Evolutionary conservation across 2,329 filamentous ascomycete genomes (phyloP), one percentile per base, ranked within the genome.

Genomic region (Diaporthe capsici): DNA sequence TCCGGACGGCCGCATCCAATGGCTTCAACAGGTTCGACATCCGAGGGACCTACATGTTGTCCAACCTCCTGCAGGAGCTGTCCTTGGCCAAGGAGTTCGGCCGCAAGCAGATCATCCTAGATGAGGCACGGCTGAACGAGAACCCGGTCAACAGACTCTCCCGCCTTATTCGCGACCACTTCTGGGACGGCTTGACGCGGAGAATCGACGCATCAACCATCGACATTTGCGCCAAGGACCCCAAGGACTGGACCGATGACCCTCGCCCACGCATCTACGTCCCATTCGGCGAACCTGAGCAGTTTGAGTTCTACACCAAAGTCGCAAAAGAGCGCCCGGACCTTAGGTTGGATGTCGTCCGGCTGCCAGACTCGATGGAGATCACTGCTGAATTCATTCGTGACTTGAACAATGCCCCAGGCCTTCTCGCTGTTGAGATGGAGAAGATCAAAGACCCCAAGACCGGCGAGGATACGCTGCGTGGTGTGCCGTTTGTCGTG

Each of bases 21-120:
- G 96, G 96, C 57, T 92, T 94, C 86, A 96, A 96, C 81, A 92
- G 92, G 78, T 95, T 96, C 84, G 96, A 98, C 82, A 91, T 99
- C 77, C 94, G 96, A 78, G 97, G 97, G 81, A 98, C 95, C 44
- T 99, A 99, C 85, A 97, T 98, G 93, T 90, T 99, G 76, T 98
- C 96, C 77, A 99, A 98, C 83, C 91, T 98, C 61, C 89, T 98
- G 55, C 97, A 99, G 85, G 97, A 99, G 85, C 90, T 99, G 79
- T 97, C 94, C 1, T 90, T 98, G 79, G 97, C 97, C 78, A 93
- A 98, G 87, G 94, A 97, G 83, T 96, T 95, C 82, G 95, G 95
- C 76, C 93, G 95, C 77, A 95, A 95, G 84, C 93, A 95, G 82
- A 96, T 98, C 80, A 91, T 98, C 72, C 90, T 99, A 60, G 96